A percentile compares a stretch with the other conserved stretches of the same genome.
phyloP scores from a whole-genome alignment of 441 rosid genomes.

The Populus hybrid region DNA sequence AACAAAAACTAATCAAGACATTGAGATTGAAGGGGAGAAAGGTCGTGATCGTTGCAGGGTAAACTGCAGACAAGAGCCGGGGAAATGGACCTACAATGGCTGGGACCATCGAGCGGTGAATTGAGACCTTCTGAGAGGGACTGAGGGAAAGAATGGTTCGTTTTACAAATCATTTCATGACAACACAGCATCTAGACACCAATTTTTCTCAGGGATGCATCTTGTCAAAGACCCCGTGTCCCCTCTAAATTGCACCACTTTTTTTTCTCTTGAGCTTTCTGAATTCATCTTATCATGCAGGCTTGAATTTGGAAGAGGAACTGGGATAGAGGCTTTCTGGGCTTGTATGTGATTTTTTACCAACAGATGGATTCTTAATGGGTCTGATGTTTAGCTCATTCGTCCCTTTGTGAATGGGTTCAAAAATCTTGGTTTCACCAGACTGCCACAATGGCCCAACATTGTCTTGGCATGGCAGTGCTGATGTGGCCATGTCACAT shows the following conservation, averaged over 20 bases:
- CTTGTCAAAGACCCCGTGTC: conserved; percentile 15
- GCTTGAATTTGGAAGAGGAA: background rate
- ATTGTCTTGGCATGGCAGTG: background rate
- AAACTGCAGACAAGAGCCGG: conserved; percentile 61
- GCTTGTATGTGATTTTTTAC: conserved; percentile 1
- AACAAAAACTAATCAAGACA: conserved; percentile 32
- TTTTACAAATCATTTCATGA: conserved; percentile 17
- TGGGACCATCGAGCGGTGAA: conserved; percentile 27
- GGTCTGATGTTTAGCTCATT: conserved; percentile 10
- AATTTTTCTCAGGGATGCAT: conserved; percentile 2
- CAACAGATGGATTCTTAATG: background rate
- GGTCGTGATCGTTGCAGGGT: conserved; percentile 54
- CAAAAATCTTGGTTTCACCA: background rate
- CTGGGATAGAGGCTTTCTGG: background rate
- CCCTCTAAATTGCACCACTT: background rate
- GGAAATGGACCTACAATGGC: conserved; percentile 34
- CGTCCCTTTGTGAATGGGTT: background rate
- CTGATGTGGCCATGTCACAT: background rate
- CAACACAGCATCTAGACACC: background rate
- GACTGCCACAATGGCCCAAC: conserved; percentile 11
- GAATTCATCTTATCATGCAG: background rate
- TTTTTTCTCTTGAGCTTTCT: background rate
- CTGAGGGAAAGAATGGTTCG: background rate
- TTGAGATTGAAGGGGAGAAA: conserved; percentile 30
- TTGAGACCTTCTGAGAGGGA: conserved; percentile 17